Percentiles rank a stretch among this genome's conserved stretches.
Conservation (phyloP, 1,139 yeast species). For the Suhomyces ambrosiae region DNA sequence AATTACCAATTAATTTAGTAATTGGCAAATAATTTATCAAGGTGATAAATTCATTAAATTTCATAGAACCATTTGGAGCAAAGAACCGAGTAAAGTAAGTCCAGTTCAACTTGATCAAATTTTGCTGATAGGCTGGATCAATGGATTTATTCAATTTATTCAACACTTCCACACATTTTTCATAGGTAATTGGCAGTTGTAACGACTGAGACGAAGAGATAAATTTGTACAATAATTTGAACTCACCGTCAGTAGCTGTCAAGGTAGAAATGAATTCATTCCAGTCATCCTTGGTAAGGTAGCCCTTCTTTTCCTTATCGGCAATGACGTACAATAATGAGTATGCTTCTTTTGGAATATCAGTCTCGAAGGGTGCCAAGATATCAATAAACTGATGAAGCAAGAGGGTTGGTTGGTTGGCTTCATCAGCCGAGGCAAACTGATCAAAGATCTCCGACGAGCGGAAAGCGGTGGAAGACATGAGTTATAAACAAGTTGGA, state of each 20-base stretch:
- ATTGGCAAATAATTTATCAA: slow-evolving; percentile 49
- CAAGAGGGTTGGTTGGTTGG: slow-evolving; percentile 23
- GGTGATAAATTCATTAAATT: slow-evolving; percentile 44
- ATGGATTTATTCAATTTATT: slow-evolving; percentile 44
- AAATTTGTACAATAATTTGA: slow-evolving; percentile 47
- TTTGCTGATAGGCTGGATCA: slow-evolving; percentile 47
- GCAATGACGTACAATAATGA: slow-evolving; percentile 64
- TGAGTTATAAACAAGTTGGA: not conserved
- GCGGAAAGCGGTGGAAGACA: slow-evolving; percentile 2
- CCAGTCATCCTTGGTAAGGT: slow-evolving; percentile 61
- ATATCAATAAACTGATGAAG: slow-evolving; percentile 43
- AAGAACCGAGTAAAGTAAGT: slow-evolving; percentile 45
- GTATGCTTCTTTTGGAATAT: slow-evolving; percentile 42
- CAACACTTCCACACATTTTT: slow-evolving; percentile 43
- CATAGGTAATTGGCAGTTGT: slow-evolving; percentile 24
- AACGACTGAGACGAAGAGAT: slow-evolving; percentile 12
- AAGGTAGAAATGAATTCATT: slow-evolving; percentile 56
- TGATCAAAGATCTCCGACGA: slow-evolving; percentile 40
- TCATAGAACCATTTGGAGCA: slow-evolving; percentile 43
- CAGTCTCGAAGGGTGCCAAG: slow-evolving; percentile 46
- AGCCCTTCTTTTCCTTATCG: slow-evolving; percentile 65
- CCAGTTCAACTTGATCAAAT: slow-evolving; percentile 48
- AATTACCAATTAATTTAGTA: slow-evolving; percentile 49
- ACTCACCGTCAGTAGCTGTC: slow-evolving; percentile 58
- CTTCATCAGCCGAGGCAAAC: slow-evolving; percentile 34